Base-by-base conservation (phyloP, 2,329 filamentous ascomycete species). In the Trichoderma arundinaceum region DNA sequence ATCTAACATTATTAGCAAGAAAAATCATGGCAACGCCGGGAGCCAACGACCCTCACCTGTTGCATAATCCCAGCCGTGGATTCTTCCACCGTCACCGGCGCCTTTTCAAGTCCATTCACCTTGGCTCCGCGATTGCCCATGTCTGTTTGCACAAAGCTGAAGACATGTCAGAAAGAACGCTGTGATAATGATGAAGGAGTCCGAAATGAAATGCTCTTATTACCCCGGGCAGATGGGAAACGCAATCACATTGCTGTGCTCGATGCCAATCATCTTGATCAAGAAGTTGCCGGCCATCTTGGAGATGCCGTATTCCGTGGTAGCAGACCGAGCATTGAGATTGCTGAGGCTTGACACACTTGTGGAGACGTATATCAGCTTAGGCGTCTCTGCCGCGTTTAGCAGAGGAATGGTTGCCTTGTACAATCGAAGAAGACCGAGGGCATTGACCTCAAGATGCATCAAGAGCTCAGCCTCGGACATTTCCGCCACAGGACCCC, bases 311-410 rank as follows among this genome's bases (percentile, higher is more conserved):
- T 56, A 56, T 41, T 56, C 52, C 7, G 35, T 28, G 7, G 52
- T 41, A 10, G 9, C 12, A n/a, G 51, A 54, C 51, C 17, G 19
- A 7, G 33, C 13, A 33, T 13, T 56, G 35, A 56, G 52, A 9
- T 41, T 38, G 13, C 52, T 41, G 35, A 41, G 35, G 12, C 52
- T 41, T 8, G 52, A 35, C 7, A 41, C 35, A 9, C 7, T n/a
- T n/a, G 52, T n/a, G 32, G 52, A 56, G 8, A 56, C 15, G 52
- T 56, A 56, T 7, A 41, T 35, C 3, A 56, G 52, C 52, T 56
- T 41, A 8, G 35, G 35, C 5, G 17, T 28, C 12, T 56, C 19
- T 9, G 52, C 38, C 1, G 4, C 19, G 17, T 43, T 1, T 19
- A 56, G 19, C 10, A 56, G 17, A n/a, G 52, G 17, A 6, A 56